A percentile compares a stretch with the other conserved stretches of the same genome.
Conservation (phyloP, 257 asterid genomes). For the Penstemon barbatus region DNA sequence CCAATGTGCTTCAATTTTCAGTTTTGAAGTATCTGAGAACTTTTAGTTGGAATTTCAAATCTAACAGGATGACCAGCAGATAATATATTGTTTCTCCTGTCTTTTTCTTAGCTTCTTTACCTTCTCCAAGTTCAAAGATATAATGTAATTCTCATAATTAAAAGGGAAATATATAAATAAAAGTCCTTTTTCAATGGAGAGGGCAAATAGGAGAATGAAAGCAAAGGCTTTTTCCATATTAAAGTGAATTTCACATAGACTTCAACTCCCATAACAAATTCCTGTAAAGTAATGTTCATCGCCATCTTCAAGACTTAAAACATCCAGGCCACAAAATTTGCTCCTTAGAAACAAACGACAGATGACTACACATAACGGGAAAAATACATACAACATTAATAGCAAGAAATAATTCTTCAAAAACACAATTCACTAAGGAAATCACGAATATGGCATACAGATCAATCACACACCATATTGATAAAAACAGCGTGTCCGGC, state of each 20-base stretch:
- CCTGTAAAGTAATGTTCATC: neutral
- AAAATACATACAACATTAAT: neutral
- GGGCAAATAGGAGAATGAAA: neutral
- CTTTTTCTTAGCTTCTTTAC: neutral
- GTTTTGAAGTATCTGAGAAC: neutral
- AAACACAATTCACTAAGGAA: neutral
- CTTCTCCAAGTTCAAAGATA: neutral
- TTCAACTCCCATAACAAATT: conserved; percentile 6
- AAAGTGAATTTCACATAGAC: neutral
- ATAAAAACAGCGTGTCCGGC: conserved; percentile 2
- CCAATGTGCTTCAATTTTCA: neutral
- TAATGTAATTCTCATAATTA: neutral
- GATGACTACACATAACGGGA: neutral
- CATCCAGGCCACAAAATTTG: conserved; percentile 11
- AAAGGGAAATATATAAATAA: neutral
- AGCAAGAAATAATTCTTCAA: neutral
- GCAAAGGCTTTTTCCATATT: neutral
- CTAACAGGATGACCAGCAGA: neutral
- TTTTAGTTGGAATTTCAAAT: neutral
- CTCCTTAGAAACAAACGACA: neutral
- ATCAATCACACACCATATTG: conserved; percentile 5
- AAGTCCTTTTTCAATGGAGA: neutral
- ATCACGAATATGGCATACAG: conserved; percentile 7
- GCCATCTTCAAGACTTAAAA: neutral
- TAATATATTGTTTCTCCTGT: neutral